Percentiles rank a stretch among this genome's conserved stretches.
Conservation (phyloP, 768 basidiomycete species). For the Pisolithus tinctorius region DNA sequence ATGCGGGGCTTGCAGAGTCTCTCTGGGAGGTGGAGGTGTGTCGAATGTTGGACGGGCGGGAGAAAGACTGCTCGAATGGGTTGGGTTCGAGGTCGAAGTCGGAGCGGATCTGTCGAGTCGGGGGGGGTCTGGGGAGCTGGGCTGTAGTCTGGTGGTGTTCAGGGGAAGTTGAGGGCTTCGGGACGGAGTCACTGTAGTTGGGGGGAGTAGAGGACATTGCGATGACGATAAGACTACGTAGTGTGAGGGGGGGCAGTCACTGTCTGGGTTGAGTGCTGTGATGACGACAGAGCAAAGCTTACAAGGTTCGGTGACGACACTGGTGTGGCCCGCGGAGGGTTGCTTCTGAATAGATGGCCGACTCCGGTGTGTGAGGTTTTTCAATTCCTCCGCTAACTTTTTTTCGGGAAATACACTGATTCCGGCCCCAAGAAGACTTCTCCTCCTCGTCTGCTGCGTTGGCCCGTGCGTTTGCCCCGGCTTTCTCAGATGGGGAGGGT, state of each 20-base stretch:
- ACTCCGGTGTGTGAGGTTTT: background rate
- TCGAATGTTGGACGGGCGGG: conserved; percentile 49
- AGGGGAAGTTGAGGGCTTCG: background rate
- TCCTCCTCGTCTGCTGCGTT: conserved; percentile 13
- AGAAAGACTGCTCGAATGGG: conserved; percentile 94
- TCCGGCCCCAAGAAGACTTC: background rate
- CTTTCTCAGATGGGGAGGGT: conserved; percentile 23
- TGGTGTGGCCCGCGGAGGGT: conserved; percentile 8
- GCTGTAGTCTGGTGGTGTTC: conserved; percentile 1
- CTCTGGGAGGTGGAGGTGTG: conserved; percentile 31
- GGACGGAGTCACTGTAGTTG: conserved; percentile 29
- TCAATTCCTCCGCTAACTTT: conserved; percentile 5
- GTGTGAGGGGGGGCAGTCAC: background rate
- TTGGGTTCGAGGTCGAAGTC: conserved; percentile 82
- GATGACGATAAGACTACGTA: conserved; percentile 18
- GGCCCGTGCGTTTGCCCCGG: conserved; percentile 25
- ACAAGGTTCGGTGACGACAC: conserved; percentile 14
- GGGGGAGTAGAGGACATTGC: conserved; percentile 23
- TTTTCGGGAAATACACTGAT: background rate
- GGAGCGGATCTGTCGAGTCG: conserved; percentile 43
- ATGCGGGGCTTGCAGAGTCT: conserved; percentile 25
- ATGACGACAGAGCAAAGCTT: conserved; percentile 22
- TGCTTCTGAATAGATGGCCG: conserved; percentile 10
- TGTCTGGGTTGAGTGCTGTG: background rate
- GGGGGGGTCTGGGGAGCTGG: conserved; percentile 11